These are phyloP conservation scores for Paecilomyces sp. DNA, from an alignment of 2,329 filamentous ascomycete species.

Conservation along the genomic window DNA sequence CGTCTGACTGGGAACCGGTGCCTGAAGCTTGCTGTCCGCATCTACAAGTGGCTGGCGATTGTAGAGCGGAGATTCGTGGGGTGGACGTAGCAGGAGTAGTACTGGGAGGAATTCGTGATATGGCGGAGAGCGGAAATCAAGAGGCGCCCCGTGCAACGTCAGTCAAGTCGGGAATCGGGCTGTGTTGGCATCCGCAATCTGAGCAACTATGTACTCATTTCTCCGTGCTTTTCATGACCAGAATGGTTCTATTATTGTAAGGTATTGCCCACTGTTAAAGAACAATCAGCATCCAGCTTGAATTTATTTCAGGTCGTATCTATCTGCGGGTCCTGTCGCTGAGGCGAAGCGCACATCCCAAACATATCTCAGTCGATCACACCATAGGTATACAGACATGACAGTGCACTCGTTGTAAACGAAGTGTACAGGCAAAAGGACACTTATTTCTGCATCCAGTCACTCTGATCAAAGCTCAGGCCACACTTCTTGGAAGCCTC, in stretches of 20 bases:
- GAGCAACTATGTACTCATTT: background rate
- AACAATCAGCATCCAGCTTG: background rate
- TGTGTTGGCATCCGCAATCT: background rate
- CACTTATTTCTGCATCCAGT: background rate
- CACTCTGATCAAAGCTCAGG: background rate
- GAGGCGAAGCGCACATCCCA: too few relatives aligned
- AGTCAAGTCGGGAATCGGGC: background rate
- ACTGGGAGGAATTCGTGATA: background rate
- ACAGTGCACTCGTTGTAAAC: background rate
- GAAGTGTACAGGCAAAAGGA: background rate
- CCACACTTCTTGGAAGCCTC: background rate
- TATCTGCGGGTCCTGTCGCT: too few relatives aligned
- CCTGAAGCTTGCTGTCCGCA: slow-evolving; percentile 5
- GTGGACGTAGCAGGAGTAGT: background rate
- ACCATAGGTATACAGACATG: background rate
- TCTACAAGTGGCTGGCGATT: slow-evolving; percentile 7
- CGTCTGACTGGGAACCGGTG: background rate
- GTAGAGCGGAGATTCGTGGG: background rate
- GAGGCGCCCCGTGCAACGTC: background rate
- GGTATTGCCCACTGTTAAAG: background rate
- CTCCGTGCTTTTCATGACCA: background rate
- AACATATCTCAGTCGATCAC: background rate
- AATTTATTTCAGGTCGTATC: background rate
- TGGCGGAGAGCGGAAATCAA: background rate
- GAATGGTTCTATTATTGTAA: background rate